A percentile compares a stretch with the other conserved stretches of the same genome.
Conservation (phyloP, 208 protist genomes). For the Wallacemonas sp. region DNA sequence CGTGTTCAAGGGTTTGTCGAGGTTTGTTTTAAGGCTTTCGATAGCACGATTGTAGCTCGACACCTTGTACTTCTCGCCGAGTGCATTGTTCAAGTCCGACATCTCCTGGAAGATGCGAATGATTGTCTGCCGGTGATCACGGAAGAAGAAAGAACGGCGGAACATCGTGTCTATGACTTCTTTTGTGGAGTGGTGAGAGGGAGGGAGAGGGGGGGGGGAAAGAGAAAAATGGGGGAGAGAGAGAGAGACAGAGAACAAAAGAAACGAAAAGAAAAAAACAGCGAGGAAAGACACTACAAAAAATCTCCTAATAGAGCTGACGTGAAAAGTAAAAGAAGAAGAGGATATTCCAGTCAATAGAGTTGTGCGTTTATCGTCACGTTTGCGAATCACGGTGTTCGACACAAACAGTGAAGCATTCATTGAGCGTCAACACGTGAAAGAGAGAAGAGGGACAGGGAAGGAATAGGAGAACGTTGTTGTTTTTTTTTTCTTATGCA, state of each 20-base stretch:
- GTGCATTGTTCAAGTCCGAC: constrained; percentile 86
- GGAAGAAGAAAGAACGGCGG: constrained; percentile 48
- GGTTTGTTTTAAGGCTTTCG: constrained; percentile 85
- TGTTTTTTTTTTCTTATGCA: too few species aligned
- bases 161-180: constrained; percentile 49
- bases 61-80: constrained; percentile 90
- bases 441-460: too few species aligned
- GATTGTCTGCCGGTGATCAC: constrained; percentile 80
- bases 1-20: constrained; percentile 76
- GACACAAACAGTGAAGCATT: too few species aligned
- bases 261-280: neutral
- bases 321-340: too few species aligned
- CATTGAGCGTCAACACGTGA: too few species aligned
- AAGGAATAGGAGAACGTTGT: too few species aligned
- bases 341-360: too few species aligned
- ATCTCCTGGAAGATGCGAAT: constrained; percentile 91
- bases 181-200: neutral
- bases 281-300: neutral
- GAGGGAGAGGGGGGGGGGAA: constrained; percentile 2
- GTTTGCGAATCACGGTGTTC: too few species aligned
- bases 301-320: too few species aligned
- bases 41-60: constrained; percentile 78
- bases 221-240: constrained; percentile 4
- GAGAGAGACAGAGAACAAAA: too few species aligned
- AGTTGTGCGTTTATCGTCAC: too few species aligned